Evolutionary conservation across 148 eudicot genomes (phyloP).

Genomic region (Mesembryanthemum crystallinum): DNA sequence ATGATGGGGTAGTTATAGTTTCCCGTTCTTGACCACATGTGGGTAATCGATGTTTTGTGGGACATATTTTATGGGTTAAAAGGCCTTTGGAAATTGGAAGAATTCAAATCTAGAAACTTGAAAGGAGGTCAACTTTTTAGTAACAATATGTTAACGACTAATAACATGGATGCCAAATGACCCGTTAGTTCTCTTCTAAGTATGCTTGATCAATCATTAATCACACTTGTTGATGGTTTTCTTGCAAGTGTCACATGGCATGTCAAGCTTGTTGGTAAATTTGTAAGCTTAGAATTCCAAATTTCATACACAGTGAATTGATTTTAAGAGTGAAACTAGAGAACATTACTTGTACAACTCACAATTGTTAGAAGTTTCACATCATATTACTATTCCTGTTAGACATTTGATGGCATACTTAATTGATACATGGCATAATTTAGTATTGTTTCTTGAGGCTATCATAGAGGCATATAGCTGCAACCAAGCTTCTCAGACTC

Average conservation of each 20-base stretch:
- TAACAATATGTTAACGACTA: neutral
- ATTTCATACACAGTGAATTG: neutral
- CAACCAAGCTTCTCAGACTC: too few relatives aligned
- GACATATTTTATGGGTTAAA: neutral
- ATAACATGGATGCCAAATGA: neutral
- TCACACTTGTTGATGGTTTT: too few relatives aligned
- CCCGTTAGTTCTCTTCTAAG: neutral
- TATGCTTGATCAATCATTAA: too few relatives aligned
- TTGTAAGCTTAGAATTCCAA: too few relatives aligned
- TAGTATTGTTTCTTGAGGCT: too few relatives aligned
- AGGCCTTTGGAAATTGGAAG: neutral
- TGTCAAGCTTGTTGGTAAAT: neutral
- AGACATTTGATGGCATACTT: neutral
- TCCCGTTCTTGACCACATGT: neutral
- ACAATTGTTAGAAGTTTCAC: neutral
- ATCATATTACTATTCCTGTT: neutral
- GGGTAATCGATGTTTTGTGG: neutral
- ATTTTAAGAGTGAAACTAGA: neutral
- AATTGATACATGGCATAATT: too few relatives aligned
- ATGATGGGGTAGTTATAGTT: neutral
- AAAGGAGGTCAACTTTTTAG: too few relatives aligned
- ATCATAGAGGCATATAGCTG: too few relatives aligned
- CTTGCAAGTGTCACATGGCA: too few relatives aligned
- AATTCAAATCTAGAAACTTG: neutral
- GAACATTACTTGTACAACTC: too few relatives aligned